Conservation (phyloP, 2,329 filamentous ascomycete species). For the Botrytis deweyae region DNA sequence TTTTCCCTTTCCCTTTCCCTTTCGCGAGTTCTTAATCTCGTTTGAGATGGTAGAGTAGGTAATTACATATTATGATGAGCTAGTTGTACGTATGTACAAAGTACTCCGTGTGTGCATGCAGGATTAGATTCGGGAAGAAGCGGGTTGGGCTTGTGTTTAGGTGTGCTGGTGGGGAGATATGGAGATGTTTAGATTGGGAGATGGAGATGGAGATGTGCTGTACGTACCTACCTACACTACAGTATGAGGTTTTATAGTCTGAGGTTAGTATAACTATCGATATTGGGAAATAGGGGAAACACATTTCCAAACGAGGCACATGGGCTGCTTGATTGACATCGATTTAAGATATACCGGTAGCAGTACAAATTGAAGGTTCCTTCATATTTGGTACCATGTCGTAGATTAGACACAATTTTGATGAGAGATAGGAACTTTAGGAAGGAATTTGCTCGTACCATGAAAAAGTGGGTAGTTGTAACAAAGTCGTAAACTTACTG, state of each 20-base stretch:
- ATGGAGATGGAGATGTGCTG: slow-evolving; percentile 4
- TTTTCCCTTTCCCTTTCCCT: not conserved
- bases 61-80: not conserved
- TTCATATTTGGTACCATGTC: not conserved
- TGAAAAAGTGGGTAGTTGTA: slow-evolving; percentile 8
- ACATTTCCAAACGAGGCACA: slow-evolving; percentile 1
- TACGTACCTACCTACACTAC: not conserved
- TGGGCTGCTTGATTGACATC: not conserved
- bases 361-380: not conserved
- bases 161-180: slow-evolving; percentile 7
- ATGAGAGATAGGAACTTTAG: not conserved
- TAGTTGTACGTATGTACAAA: slow-evolving; percentile 2
- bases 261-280: not conserved
- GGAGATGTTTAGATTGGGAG: slow-evolving; percentile 1
- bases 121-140: slow-evolving; percentile 11
- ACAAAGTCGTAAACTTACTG: not conserved
- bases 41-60: not conserved
- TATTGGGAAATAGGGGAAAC: not conserved
- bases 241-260: not conserved
- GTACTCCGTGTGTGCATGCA: not conserved
- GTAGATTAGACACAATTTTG: not conserved
- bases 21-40: not conserved
- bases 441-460: slow-evolving; percentile 5
- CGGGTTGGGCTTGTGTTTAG: slow-evolving; percentile 7
- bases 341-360: not conserved